Conservation (phyloP, 2,329 filamentous ascomycete species). For the Nemania sp. region DNA sequence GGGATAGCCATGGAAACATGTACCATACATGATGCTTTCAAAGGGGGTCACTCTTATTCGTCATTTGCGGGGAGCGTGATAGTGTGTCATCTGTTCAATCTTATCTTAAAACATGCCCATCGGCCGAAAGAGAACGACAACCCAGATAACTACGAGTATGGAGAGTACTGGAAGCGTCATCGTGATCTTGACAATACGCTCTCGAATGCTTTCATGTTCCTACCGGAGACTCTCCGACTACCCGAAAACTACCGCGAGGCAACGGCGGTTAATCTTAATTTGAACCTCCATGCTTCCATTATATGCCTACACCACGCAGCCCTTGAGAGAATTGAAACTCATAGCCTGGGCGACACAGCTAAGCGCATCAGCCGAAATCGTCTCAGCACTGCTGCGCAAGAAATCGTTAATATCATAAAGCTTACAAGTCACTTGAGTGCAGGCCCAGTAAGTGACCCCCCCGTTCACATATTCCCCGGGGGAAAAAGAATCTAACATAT, state of each 20-base stretch:
- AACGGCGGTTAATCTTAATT: conserved; percentile 79
- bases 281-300: conserved; percentile 83
- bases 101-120: conserved; percentile 80
- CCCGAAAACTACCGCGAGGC: conserved; percentile 70
- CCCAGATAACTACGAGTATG: conserved; percentile 72
- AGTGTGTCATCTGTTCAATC: conserved; percentile 77
- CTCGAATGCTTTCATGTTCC: conserved; percentile 74
- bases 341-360: conserved; percentile 66
- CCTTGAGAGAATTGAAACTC: conserved; percentile 77
- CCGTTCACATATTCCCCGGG: background rate
- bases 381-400: conserved; percentile 77
- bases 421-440: conserved; percentile 73
- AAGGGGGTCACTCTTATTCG: conserved; percentile 62
- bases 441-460: conserved; percentile 58
- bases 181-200: conserved; percentile 79
- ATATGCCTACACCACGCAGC: conserved; percentile 91
- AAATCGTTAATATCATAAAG: conserved; percentile 82
- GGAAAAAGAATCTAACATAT: conserved; percentile 15
- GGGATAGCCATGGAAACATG: conserved; percentile 65
- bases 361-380: conserved; percentile 72
- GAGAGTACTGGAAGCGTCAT: conserved; percentile 85
- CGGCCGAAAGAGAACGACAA: conserved; percentile 69
- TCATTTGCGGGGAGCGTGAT: conserved; percentile 73
- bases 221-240: conserved; percentile 75
- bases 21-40: conserved; percentile 66